phyloP scores from a whole-genome alignment of 257 asterid genomes.

The Datura wrightii region DNA sequence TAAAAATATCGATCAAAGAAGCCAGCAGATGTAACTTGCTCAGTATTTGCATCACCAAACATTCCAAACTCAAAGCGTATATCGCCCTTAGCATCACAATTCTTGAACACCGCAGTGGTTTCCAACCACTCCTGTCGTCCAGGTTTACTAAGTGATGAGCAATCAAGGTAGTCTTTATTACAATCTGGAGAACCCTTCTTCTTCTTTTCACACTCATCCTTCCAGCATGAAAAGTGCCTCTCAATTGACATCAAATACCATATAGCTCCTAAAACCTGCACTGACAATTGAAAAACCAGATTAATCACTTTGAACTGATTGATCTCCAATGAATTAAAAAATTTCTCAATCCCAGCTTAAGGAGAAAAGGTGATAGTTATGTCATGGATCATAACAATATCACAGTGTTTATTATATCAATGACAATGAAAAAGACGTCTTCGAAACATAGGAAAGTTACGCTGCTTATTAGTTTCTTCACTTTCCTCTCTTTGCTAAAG shows the following conservation, averaged over 20 bases:
- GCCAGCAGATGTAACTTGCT: slow-evolving; percentile 59
- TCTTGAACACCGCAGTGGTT: slow-evolving; percentile 49
- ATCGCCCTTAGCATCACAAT: slow-evolving; percentile 47
- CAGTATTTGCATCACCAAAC: slow-evolving; percentile 62
- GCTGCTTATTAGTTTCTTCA: neutral
- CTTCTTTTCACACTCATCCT: slow-evolving; percentile 53
- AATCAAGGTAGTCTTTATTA: slow-evolving; percentile 54
- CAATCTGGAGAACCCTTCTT: slow-evolving; percentile 40
- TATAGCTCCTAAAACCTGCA: slow-evolving; percentile 72
- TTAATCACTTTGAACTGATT: neutral
- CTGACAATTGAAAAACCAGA: slow-evolving; percentile 28
- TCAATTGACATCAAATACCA: slow-evolving; percentile 91
- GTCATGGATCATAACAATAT: slow-evolving; percentile 3
- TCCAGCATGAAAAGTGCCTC: slow-evolving; percentile 82
- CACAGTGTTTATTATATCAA: neutral
- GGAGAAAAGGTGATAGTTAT: slow-evolving; percentile 6
- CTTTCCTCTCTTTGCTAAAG: neutral
- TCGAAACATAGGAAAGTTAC: neutral
- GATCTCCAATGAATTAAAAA: neutral
- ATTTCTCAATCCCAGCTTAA: neutral
- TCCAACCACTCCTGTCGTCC: slow-evolving; percentile 52
- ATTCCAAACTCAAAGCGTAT: slow-evolving; percentile 62
- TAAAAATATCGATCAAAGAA: slow-evolving; percentile 67
- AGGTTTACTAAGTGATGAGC: slow-evolving; percentile 33
- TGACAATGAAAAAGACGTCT: slow-evolving; percentile 13